Evolutionary conservation across 148 eudicot genomes (phyloP).

Genomic region (Spergularia bocconei): DNA sequence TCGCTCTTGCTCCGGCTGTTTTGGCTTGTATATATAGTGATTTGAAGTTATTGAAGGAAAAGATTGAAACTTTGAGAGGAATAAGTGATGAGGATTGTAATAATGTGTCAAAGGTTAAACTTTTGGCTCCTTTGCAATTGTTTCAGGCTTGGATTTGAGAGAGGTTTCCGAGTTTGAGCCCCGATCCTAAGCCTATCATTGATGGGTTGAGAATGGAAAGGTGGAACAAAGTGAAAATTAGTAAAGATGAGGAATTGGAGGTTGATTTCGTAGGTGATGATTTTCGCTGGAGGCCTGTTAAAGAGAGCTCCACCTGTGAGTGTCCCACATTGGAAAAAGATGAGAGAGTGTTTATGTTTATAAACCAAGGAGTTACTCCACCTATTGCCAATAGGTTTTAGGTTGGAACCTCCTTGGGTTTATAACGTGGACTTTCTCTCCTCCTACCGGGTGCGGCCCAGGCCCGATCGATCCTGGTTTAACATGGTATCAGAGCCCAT

Average conservation of each 20-base stretch:
- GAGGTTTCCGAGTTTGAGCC: slow-evolving; percentile 42
- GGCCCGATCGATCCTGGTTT: no score
- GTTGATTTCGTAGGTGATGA: slow-evolving; percentile 20
- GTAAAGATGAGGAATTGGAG: slow-evolving; percentile 3
- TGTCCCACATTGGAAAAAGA: no score
- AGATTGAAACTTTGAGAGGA: slow-evolving; percentile 7
- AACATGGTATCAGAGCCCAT: no score
- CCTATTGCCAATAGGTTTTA: no score
- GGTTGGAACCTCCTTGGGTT: no score
- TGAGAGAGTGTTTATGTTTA: no score
- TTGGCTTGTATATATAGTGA: slow-evolving; percentile 45
- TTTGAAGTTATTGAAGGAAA: slow-evolving; percentile 34
- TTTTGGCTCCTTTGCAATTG: slow-evolving; percentile 38
- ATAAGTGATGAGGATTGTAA: neutral
- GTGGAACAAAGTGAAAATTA: slow-evolving; percentile 32
- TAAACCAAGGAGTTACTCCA: no score
- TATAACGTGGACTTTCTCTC: no score
- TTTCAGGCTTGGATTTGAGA: slow-evolving; percentile 60
- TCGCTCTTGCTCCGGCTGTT: slow-evolving; percentile 49
- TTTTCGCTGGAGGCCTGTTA: slow-evolving; percentile 56
- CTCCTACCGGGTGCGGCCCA: no score
- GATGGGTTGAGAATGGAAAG: slow-evolving; percentile 29
- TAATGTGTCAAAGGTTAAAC: neutral
- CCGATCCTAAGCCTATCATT: slow-evolving; percentile 12
- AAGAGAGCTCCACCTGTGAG: no score